A percentile compares a stretch with the other conserved stretches of the same genome.
Conservation (phyloP, 116 monocot genomes). For the Iris pallida region DNA sequence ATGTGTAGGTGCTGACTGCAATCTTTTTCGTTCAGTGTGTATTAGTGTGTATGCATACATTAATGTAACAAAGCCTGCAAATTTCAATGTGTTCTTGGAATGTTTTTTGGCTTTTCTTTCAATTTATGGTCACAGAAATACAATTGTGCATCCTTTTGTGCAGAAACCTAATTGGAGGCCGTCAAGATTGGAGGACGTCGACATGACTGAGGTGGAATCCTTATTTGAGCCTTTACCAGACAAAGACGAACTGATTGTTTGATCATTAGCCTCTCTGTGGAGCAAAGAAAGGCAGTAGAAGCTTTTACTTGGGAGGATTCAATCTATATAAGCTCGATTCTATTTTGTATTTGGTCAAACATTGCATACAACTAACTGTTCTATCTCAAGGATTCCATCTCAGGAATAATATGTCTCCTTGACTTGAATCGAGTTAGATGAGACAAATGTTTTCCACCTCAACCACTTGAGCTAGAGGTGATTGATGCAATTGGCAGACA, state of each 20-base stretch:
- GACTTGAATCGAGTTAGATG: too few species aligned
- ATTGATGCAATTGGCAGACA: too few species aligned
- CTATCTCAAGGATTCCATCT: too few species aligned
- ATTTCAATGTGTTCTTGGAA: not conserved
- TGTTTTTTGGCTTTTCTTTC: not conserved
- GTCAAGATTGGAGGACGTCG: slow-evolving; percentile 65
- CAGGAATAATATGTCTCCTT: too few species aligned
- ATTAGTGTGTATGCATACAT: too few species aligned
- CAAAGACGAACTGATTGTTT: slow-evolving; percentile 43
- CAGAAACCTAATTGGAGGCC: slow-evolving; percentile 91
- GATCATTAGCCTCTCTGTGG: not conserved
- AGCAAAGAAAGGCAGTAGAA: slow-evolving; percentile 1
- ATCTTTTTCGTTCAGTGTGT: not conserved
- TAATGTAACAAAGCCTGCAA: not conserved
- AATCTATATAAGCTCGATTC: too few species aligned
- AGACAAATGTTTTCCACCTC: too few species aligned
- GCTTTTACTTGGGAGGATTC: too few species aligned
- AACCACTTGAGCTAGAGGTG: too few species aligned
- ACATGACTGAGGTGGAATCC: slow-evolving; percentile 57
- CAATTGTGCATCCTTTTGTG: not conserved
- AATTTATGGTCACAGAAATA: not conserved
- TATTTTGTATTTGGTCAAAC: too few species aligned
- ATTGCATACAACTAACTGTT: too few species aligned
- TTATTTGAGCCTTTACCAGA: slow-evolving; percentile 48
- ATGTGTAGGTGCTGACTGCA: not conserved